Percentiles rank a stretch among this genome's conserved stretches.
Conservation (phyloP, 192 early-diverging fungal species). For the Coemansia sp. region DNA sequence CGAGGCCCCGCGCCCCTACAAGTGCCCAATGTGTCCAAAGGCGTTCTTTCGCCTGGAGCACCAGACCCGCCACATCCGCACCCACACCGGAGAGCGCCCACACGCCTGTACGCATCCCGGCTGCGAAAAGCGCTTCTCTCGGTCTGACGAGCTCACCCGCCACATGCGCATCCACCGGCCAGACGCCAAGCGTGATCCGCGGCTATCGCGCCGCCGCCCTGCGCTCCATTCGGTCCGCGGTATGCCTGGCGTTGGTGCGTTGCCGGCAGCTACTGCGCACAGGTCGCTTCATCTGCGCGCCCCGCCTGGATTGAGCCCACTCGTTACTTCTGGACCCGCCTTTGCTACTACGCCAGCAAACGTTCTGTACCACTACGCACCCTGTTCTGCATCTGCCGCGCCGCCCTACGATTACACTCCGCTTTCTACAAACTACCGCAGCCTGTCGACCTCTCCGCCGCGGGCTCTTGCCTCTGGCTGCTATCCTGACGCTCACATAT, state of each 20-base stretch:
- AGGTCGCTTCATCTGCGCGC: slow-evolving; percentile 37
- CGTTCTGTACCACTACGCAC: slow-evolving; percentile 28
- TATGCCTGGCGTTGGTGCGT: slow-evolving; percentile 13
- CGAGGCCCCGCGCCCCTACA: slow-evolving; percentile 63
- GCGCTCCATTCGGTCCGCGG: slow-evolving; percentile 16
- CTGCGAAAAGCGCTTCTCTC: slow-evolving; percentile 78
- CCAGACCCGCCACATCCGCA: slow-evolving; percentile 78
- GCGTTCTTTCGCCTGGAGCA: slow-evolving; percentile 77
- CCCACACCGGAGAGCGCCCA: slow-evolving; percentile 85
- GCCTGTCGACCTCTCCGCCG: slow-evolving; percentile 35
- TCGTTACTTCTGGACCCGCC: slow-evolving; percentile 31
- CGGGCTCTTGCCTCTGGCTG: neutral
- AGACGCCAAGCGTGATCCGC: slow-evolving; percentile 42
- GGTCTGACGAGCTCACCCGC: slow-evolving; percentile 77
- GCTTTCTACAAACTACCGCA: slow-evolving; percentile 19
- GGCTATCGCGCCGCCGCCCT: slow-evolving; percentile 29
- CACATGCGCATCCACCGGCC: slow-evolving; percentile 61
- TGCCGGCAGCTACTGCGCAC: slow-evolving; percentile 19
- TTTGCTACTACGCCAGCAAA: slow-evolving; percentile 32
- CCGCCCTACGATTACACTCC: slow-evolving; percentile 8
- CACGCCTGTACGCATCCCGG: slow-evolving; percentile 73
- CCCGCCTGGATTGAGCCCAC: slow-evolving; percentile 48
- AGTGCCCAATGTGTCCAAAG: slow-evolving; percentile 73
- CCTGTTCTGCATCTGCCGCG: slow-evolving; percentile 38
- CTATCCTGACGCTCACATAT: neutral